Percentiles rank a stretch among this genome's conserved stretches.
phyloP scores from a whole-genome alignment of 2,329 filamentous ascomycete genomes.

The Cucurbitaria berberidis region DNA sequence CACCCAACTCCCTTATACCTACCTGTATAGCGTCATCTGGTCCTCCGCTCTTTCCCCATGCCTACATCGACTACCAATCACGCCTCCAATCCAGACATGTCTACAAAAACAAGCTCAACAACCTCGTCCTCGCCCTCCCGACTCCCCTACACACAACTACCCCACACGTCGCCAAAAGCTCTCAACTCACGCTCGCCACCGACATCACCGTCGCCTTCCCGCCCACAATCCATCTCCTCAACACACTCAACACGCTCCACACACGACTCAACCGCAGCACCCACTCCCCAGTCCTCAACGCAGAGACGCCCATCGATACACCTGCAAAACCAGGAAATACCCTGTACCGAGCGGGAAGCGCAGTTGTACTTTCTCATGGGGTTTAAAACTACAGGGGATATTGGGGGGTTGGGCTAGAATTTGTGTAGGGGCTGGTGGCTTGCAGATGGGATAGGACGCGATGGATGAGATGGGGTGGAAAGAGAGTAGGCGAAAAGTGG shows the following conservation, averaged over 20 bases:
- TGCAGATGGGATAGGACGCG: not conserved
- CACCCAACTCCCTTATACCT: too few species aligned
- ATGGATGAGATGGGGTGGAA: too few species aligned
- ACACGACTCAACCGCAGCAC: not conserved
- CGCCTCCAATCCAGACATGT: not conserved
- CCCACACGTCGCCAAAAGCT: too few species aligned
- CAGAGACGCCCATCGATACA: slow-evolving; percentile 9
- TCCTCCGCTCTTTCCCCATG: too few species aligned
- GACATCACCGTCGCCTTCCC: not conserved
- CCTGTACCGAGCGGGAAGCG: slow-evolving; percentile 25
- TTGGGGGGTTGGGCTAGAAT: slow-evolving; percentile 21
- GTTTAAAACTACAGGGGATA: slow-evolving; percentile 18
- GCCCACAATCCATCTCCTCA: slow-evolving; percentile 5
- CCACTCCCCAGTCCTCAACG: not conserved
- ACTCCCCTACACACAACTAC: too few species aligned
- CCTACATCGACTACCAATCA: too few species aligned
- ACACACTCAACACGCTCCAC: not conserved
- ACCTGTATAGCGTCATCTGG: too few species aligned
- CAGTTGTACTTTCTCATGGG: slow-evolving; percentile 36
- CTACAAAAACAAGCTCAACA: too few species aligned
- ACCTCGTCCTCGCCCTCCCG: not conserved
- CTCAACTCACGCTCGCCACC: too few species aligned
- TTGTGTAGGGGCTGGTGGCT: not conserved
- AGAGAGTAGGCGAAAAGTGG: too few species aligned
- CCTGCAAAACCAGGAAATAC: slow-evolving; percentile 10